Evolutionary conservation across 164 flowering plant genomes (phyloP).

Genomic region (Dillenia suffruticosa): DNA sequence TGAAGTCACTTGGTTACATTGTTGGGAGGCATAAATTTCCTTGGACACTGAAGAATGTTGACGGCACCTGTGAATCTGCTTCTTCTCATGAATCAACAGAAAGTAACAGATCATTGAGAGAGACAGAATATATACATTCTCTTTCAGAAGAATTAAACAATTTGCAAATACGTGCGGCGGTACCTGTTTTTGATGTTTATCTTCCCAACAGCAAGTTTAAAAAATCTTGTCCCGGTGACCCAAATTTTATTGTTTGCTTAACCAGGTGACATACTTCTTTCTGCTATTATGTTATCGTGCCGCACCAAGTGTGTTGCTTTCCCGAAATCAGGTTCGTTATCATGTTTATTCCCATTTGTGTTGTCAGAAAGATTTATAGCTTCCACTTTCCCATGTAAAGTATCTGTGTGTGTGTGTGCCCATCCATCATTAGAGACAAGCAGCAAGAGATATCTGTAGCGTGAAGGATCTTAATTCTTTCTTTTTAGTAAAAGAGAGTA

Average conservation of each 20-base stretch:
- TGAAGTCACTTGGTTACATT: slow-evolving; percentile 80
- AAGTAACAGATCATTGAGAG: slow-evolving; percentile 2
- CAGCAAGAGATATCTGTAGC: too few relatives aligned
- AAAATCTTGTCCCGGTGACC: slow-evolving; percentile 77
- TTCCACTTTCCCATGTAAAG: not conserved
- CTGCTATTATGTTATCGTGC: not conserved
- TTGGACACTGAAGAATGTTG: slow-evolving; percentile 53
- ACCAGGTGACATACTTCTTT: slow-evolving; percentile 36
- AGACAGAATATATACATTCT: slow-evolving; percentile 11
- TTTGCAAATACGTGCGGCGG: slow-evolving; percentile 36
- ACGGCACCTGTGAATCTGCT: slow-evolving; percentile 7
- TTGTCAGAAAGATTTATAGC: too few relatives aligned
- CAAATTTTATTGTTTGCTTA: slow-evolving; percentile 48
- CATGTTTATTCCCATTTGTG: too few relatives aligned
- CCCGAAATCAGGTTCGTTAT: too few relatives aligned
- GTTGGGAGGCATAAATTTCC: slow-evolving; percentile 57
- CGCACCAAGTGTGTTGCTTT: too few relatives aligned
- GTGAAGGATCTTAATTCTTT: too few relatives aligned
- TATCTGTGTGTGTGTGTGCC: not conserved
- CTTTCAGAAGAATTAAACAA: slow-evolving; percentile 22
- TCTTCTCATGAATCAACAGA: slow-evolving; percentile 12
- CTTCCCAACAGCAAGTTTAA: slow-evolving; percentile 80
- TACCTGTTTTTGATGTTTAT: slow-evolving; percentile 63
- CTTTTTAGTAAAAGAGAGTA: too few relatives aligned
- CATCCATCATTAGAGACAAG: not conserved